These are phyloP conservation scores for Crithidia brevicula DNA, from an alignment of 208 protist genomes.

Conservation along the genomic window DNA sequence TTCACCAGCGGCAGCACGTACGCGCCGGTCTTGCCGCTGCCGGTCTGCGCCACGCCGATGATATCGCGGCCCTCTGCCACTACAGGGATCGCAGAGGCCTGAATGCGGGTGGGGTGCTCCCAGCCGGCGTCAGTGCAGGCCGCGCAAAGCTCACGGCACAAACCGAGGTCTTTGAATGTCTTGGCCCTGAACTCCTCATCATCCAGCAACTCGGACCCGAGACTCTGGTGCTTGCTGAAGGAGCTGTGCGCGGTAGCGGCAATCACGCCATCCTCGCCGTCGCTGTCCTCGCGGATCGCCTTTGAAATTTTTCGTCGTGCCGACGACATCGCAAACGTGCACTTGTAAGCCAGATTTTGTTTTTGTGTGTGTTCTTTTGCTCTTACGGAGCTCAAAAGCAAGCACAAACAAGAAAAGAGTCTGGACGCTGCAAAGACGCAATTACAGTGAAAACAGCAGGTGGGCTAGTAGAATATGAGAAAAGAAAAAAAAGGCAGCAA, in stretches of 20 bases:
- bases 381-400: not conserved
- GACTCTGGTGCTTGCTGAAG: constrained; percentile 29
- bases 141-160: constrained; percentile 90
- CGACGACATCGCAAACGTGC: constrained; percentile 27
- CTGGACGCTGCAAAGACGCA: too few relatives aligned
- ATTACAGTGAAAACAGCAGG: too few relatives aligned
- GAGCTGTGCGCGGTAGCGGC: constrained; percentile 6
- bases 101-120: constrained; percentile 95
- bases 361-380: not conserved
- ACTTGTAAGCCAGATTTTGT: not conserved
- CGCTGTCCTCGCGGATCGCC: constrained; percentile 35
- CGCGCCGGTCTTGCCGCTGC: constrained; percentile 99
- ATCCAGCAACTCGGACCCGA: constrained; percentile 85
- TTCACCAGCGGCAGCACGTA: constrained; percentile 99
- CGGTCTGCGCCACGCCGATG: constrained; percentile 99
- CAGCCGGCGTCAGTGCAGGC: constrained; percentile 93
- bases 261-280: constrained; percentile 19
- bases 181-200: constrained; percentile 78
- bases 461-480: too few relatives aligned
- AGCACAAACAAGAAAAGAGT: not conserved
- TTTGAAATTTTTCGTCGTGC: constrained; percentile 35
- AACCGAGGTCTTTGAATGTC: constrained; percentile 90
- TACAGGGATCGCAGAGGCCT: constrained; percentile 94
- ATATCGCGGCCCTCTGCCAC: constrained; percentile 90
- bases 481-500: too few relatives aligned